These are phyloP conservation scores for Clitopilus hobsonii DNA, from an alignment of 768 basidiomycete genomes.

Conservation along the genomic window DNA sequence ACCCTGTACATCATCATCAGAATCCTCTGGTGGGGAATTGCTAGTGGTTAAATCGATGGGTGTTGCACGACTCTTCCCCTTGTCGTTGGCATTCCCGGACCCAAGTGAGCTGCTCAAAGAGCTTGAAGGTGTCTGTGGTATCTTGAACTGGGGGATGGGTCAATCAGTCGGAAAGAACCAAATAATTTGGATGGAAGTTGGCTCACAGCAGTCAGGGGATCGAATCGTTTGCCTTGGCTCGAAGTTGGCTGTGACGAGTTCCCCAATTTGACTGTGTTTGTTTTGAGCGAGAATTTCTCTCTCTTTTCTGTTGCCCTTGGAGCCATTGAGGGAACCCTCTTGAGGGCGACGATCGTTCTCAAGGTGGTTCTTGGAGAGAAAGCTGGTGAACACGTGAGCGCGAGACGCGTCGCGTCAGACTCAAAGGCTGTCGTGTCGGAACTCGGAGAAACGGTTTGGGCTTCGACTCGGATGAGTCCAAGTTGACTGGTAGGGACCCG, in stretches of 20 bases:
- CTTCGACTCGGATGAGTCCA: too few species aligned
- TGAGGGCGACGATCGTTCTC: neutral
- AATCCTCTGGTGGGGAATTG: neutral
- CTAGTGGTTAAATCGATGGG: constrained; percentile 2
- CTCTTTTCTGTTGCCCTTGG: neutral
- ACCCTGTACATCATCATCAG: neutral
- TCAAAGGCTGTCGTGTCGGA: too few species aligned
- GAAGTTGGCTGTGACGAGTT: neutral
- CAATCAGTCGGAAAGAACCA: neutral
- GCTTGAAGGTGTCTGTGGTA: too few species aligned
- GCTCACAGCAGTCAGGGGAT: neutral
- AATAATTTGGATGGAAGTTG: neutral
- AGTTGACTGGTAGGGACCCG: too few species aligned
- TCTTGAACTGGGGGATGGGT: neutral
- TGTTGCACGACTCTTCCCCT: neutral
- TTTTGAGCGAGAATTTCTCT: neutral
- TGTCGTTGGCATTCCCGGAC: neutral
- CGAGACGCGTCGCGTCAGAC: neutral
- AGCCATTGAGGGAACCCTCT: neutral
- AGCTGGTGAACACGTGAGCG: neutral
- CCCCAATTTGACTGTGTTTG: neutral
- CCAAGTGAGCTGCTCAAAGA: neutral
- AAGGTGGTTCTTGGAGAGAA: neutral
- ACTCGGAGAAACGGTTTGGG: too few species aligned
- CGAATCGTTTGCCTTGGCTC: neutral